Base-by-base conservation (phyloP, 805 yeast species). In the Starmera pachycereana region DNA sequence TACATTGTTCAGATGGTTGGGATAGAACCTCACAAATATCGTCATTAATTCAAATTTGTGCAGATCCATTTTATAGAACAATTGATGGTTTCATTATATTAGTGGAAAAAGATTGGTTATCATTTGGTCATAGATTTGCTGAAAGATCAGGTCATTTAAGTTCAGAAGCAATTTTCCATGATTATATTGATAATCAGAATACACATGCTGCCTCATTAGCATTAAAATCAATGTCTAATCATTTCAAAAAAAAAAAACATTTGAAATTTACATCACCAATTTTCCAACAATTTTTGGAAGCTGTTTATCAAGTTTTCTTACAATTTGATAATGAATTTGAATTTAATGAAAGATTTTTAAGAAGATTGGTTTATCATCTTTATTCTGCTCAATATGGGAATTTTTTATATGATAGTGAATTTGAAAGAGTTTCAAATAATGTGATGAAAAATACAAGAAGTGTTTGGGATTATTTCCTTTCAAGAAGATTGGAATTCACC, bases 1-100 rank as follows among this genome's bases (percentile, higher is more conserved):
- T 92, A 7, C 98, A 92, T 63, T 92, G 98, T 57, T 87, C 97
- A 1, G 98, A 92, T 63, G 98, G 98, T 1, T 92, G 98, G 98
- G 98, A 92, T 56, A 68, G 98, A 42, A 92, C 98, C 0, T 77
- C 97, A 0, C 97, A 92, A 56, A 74, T 89, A 1, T 72, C 88
- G 6, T 81, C 96, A 3, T 63, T 92, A 44, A 75, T 89, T 19
- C 90, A 90, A 60, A 61, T 92, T 6, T 85, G 96, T 53, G 65
- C 89, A 8, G 97, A 92, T 57, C 97, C 97, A 1, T 86, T 75
- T 56, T 92, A 71, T 59, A 69, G 98, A 47, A 89, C 97, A 0
- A 47, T 85, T 3, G 81, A 87, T 42, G 98, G 98, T 3, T 88
- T 92, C 53, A 81, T 83, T 62, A 72, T 78, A 0, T 65, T 92